Evolutionary conservation across 2,329 filamentous ascomycete species (phyloP).

Genomic region (Anthostomella pinea): DNA sequence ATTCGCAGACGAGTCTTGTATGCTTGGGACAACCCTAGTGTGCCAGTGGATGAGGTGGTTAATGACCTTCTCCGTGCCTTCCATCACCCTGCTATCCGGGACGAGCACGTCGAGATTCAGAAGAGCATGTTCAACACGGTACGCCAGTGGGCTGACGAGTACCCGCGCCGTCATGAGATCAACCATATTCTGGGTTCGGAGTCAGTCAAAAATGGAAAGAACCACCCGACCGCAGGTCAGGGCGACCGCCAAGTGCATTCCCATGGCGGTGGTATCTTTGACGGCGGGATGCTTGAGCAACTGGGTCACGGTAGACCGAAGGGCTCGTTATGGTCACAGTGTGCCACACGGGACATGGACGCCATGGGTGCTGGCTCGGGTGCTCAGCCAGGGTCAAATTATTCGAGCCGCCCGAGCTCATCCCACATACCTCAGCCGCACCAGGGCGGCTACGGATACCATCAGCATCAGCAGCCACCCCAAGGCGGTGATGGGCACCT

Average conservation of each 20-base stretch:
- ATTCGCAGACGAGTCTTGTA: constrained; percentile 70
- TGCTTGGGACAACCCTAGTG: constrained; percentile 85
- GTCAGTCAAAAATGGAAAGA: constrained; percentile 78
- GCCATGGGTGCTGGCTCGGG: constrained; percentile 51
- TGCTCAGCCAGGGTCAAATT: constrained; percentile 21
- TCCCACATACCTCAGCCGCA: constrained; percentile 27
- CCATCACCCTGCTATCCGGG: constrained; percentile 83
- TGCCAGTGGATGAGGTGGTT: constrained; percentile 79
- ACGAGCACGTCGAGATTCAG: constrained; percentile 75
- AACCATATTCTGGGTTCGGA: constrained; percentile 77
- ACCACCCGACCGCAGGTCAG: constrained; percentile 57
- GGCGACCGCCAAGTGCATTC: constrained; percentile 36
- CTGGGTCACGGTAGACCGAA: constrained; percentile 56
- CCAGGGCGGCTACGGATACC: constrained; percentile 41
- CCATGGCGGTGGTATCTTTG: constrained; percentile 38
- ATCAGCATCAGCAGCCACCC: constrained; percentile 29
- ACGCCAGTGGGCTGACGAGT: constrained; percentile 72
- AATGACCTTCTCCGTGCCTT: constrained; percentile 79
- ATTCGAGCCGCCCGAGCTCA: constrained; percentile 36
- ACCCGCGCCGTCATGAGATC: constrained; percentile 64
- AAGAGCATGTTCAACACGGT: constrained; percentile 86
- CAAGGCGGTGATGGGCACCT: constrained; percentile 7
- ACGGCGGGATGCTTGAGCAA: constrained; percentile 37
- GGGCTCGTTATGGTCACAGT: constrained; percentile 60
- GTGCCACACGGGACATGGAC: constrained; percentile 55